Evolutionary conservation across 169 alveolate genomes (phyloP).

Genomic region (Cytauxzoon felis): DNA sequence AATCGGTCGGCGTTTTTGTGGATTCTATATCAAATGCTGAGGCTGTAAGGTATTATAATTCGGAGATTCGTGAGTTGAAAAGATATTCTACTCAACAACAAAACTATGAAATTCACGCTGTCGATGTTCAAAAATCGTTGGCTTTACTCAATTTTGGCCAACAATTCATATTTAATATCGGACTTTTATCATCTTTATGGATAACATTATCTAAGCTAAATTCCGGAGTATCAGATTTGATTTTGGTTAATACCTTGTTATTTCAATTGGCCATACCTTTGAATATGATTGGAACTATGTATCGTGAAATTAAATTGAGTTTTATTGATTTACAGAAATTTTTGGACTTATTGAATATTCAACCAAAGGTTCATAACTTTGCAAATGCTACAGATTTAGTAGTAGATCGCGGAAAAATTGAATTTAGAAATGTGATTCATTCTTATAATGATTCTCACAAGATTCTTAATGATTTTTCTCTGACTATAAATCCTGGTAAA

Average conservation of each 20-base stretch:
- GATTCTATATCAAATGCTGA: slow-evolving; percentile 81
- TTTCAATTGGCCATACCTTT: slow-evolving; percentile 77
- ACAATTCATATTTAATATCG: slow-evolving; percentile 69
- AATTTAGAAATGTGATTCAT: slow-evolving; percentile 49
- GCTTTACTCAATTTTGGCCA: slow-evolving; percentile 75
- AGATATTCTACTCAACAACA: slow-evolving; percentile 64
- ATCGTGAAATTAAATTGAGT: slow-evolving; percentile 72
- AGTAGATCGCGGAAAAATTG: slow-evolving; percentile 40
- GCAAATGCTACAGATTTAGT: slow-evolving; percentile 44
- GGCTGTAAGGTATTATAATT: slow-evolving; percentile 72
- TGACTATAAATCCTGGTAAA: slow-evolving; percentile 61
- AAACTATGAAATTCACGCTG: slow-evolving; percentile 70
- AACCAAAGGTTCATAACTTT: slow-evolving; percentile 44
- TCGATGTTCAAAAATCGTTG: slow-evolving; percentile 69
- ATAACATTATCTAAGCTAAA: slow-evolving; percentile 54
- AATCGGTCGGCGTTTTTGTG: slow-evolving; percentile 73
- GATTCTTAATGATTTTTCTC: slow-evolving; percentile 48
- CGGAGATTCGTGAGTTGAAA: slow-evolving; percentile 65
- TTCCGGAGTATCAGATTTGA: slow-evolving; percentile 62
- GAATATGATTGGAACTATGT: slow-evolving; percentile 77
- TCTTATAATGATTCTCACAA: slow-evolving; percentile 27
- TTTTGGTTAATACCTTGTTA: slow-evolving; percentile 69
- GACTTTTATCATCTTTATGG: slow-evolving; percentile 68
- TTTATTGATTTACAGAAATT: slow-evolving; percentile 69
- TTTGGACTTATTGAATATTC: slow-evolving; percentile 26